phyloP scores from a whole-genome alignment of 2,329 filamentous ascomycete species.

The Tolypocladium capitatum region DNA sequence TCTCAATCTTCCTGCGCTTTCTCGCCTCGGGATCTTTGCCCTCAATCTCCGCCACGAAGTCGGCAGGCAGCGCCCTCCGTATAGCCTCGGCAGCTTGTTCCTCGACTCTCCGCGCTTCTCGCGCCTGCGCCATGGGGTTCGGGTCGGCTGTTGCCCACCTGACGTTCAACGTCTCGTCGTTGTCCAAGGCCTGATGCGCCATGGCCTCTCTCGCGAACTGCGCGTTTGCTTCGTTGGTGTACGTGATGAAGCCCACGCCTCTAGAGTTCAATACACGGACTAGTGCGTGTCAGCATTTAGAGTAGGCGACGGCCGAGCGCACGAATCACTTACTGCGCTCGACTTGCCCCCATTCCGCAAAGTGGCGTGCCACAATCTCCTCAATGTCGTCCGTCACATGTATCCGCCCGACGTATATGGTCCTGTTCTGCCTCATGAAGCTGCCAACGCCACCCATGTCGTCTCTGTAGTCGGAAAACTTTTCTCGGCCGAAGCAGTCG shows the following conservation, averaged over 20 bases:
- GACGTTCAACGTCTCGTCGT: constrained; percentile 87
- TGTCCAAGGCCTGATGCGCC: constrained; percentile 85
- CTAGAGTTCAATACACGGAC: constrained; percentile 73
- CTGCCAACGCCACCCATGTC: constrained; percentile 96
- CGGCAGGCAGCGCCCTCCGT: constrained; percentile 70
- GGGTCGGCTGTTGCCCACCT: constrained; percentile 95
- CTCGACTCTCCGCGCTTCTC: constrained; percentile 78
- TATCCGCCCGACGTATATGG: constrained; percentile 84
- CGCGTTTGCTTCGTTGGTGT: constrained; percentile 76
- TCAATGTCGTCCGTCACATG: constrained; percentile 96
- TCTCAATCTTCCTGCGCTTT: constrained; percentile 82
- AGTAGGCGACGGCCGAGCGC: not conserved
- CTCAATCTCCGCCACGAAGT: constrained; percentile 88
- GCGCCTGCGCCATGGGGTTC: constrained; percentile 85
- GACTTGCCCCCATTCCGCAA: constrained; percentile 90
- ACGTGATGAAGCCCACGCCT: constrained; percentile 92
- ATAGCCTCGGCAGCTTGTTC: constrained; percentile 96
- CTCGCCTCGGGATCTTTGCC: constrained; percentile 75
- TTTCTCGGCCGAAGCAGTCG: constrained; percentile 83
- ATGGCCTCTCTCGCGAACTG: constrained; percentile 93
- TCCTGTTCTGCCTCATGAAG: constrained; percentile 88
- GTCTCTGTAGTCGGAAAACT: constrained; percentile 83
- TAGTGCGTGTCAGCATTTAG: constrained; percentile 7
- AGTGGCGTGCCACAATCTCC: constrained; percentile 87
- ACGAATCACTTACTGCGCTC: constrained; percentile 48